Conservation (phyloP, 768 basidiomycete species). For the Punctularia strigosozonata region DNA sequence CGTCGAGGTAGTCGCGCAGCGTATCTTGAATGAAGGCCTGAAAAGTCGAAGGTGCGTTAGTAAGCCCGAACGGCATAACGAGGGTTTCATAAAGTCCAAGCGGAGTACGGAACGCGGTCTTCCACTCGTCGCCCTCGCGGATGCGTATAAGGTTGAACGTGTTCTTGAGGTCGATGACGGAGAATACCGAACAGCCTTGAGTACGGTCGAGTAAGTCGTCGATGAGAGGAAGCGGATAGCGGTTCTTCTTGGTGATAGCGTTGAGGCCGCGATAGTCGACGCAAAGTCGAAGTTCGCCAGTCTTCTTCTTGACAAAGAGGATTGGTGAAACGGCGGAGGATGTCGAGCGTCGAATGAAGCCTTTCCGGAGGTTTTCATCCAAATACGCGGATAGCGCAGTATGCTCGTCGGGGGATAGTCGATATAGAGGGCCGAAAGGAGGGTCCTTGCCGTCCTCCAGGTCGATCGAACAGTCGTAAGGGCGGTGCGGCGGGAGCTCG, state of each 20-base stretch:
- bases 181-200: constrained; percentile 16
- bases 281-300: constrained; percentile 12
- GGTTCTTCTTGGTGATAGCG: constrained; percentile 20
- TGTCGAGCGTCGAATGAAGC: constrained; percentile 18
- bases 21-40: constrained; percentile 8
- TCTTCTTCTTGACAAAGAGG: constrained; percentile 20
- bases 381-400: constrained; percentile 22
- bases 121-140: not conserved
- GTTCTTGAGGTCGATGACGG: constrained; percentile 14
- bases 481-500: constrained; percentile 20
- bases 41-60: not conserved
- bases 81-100: not conserved
- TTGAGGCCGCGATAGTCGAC: constrained; percentile 21
- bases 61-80: not conserved
- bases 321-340: constrained; percentile 15
- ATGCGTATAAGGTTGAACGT: not conserved
- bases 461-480: constrained; percentile 25
- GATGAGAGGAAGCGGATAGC: constrained; percentile 22
- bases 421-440: constrained; percentile 21
- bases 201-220: constrained; percentile 14
- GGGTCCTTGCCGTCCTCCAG: constrained; percentile 17
- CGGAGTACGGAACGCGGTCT: not conserved
- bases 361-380: constrained; percentile 21
- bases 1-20: not conserved
- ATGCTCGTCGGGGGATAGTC: constrained; percentile 19